phyloP scores from a whole-genome alignment of 106 monocot genomes.

The Dioscorea zingiberensis region DNA sequence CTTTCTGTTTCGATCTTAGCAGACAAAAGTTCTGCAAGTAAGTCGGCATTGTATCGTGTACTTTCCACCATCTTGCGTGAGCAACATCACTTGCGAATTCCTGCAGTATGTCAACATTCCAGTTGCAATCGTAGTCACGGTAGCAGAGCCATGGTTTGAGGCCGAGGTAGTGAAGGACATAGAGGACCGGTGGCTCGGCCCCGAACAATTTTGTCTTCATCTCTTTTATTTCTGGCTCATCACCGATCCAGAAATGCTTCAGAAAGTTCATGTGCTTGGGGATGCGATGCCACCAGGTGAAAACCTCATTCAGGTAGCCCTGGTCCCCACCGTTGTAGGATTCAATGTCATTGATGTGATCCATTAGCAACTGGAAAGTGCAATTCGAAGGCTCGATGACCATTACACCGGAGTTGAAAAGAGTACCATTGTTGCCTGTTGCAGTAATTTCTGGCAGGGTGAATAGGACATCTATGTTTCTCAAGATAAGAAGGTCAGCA shows the following conservation, averaged over 20 bases:
- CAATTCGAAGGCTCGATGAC: conserved; percentile 63
- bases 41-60: conserved; percentile 50
- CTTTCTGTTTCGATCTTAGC: conserved; percentile 49
- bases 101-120: conserved; percentile 35
- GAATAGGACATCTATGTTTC: conserved; percentile 51
- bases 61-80: conserved; percentile 55
- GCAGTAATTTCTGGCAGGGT: conserved; percentile 55
- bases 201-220: conserved; percentile 33
- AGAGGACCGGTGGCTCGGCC: conserved; percentile 48
- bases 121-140: conserved; percentile 71
- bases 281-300: conserved; percentile 64
- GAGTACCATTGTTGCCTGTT: conserved; percentile 46
- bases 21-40: conserved; percentile 44
- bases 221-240: conserved; percentile 22
- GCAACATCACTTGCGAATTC: conserved; percentile 66
- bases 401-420: conserved; percentile 75
- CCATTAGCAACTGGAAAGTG: conserved; percentile 54
- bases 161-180: conserved; percentile 56
- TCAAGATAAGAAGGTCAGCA: conserved; percentile 50
- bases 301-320: conserved; percentile 60
- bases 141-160: conserved; percentile 48
- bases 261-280: conserved; percentile 54
- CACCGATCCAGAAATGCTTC: conserved; percentile 65
- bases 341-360: conserved; percentile 43
- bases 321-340: conserved; percentile 71